Conservation (phyloP, 257 asterid genomes). For the Forsythia suspensa region DNA sequence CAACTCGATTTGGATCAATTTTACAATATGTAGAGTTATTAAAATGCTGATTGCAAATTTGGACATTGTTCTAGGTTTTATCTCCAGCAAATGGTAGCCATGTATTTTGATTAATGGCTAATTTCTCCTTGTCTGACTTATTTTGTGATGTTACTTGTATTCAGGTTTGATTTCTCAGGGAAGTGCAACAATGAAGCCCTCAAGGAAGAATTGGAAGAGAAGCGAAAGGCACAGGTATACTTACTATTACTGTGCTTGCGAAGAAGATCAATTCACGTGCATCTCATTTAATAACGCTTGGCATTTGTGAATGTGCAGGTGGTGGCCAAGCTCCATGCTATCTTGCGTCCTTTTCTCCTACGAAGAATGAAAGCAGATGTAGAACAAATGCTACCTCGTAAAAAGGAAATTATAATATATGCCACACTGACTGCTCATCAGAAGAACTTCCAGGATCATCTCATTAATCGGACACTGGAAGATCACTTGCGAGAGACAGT, state of each 20-base stretch:
- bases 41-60: neutral
- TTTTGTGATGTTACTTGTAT: conserved; percentile 23
- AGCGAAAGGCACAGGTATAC: conserved; percentile 74
- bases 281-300: conserved; percentile 15
- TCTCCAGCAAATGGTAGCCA: neutral
- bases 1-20: neutral
- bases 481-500: conserved; percentile 50
- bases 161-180: conserved; percentile 93
- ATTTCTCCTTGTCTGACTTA: conserved; percentile 16
- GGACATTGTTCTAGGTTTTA: neutral
- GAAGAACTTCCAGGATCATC: conserved; percentile 86
- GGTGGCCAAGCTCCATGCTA: conserved; percentile 91
- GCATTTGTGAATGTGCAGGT: conserved; percentile 52
- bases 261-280: neutral
- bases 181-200: conserved; percentile 63
- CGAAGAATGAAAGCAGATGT: conserved; percentile 96
- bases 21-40: neutral
- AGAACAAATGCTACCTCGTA: conserved; percentile 84
- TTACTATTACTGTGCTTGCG: conserved; percentile 14
- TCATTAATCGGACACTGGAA: conserved; percentile 78
- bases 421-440: conserved; percentile 87
- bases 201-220: conserved; percentile 84
- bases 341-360: conserved; percentile 90
- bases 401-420: conserved; percentile 89
- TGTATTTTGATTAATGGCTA: neutral